Evolutionary conservation across 768 basidiomycete species (phyloP), one percentile per base, ranked within the genome.

Genomic region (Lactarius tabidus): DNA sequence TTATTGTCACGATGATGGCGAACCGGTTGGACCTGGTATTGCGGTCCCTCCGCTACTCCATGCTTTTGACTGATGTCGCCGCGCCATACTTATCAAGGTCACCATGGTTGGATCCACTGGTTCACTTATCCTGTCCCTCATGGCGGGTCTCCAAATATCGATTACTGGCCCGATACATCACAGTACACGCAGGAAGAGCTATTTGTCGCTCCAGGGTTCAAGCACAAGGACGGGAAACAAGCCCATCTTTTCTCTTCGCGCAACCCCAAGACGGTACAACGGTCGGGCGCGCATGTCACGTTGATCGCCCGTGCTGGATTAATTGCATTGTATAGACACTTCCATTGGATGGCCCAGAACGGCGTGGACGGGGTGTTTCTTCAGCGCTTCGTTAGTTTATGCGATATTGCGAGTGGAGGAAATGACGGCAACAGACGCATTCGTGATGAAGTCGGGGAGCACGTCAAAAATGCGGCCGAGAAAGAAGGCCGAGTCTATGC

Each of bases 51-150:
- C 4, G 26, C 52, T 5, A 26, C 7, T 12, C 54, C 20, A 23
- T 35, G 3, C 36, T 45, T 43, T 45, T 26, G 18, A 31, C 29
- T 28, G 26, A 63, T 39, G 51, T 14, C 45, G 45, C 26, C 26
- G 6, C 17, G 28, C 23, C 36, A 18, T 55, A 53, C 59, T 20
- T 59, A 56, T 39, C 9, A 52, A 82, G 85, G 84, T 2, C 91
- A 92, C 70, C 89, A 91, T 69, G 91, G 91, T 33, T 93, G 92
- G 92, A 78, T 91, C 23, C 91, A 93, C 71, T 93, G 92, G 91
- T 85, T 90, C 73, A 80, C 85, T 67, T 70, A 78, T n/a, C 89
- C 89, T 1, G 78, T 92, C 14, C 80, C 85, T 2, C 76, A 82
- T 31, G 90, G 89, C 18, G 91, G 91, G 20, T 83, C 79, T 3